Evolutionary conservation across 2,329 filamentous ascomycete species (phyloP), one percentile per base, ranked within the genome.

Genomic region (Paraphoma chrysanthemicola): DNA sequence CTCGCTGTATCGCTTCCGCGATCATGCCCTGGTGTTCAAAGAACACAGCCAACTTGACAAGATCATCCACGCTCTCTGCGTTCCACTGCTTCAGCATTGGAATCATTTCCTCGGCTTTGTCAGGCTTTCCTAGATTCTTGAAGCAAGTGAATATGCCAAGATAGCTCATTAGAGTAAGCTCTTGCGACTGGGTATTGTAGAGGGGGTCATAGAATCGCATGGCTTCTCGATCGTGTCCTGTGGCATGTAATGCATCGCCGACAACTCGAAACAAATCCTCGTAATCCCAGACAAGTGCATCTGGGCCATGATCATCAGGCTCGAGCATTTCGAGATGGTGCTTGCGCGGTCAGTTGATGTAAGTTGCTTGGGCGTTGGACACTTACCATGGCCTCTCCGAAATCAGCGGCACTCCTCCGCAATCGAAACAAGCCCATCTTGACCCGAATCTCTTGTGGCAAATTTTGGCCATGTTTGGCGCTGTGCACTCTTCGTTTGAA

Each of bases 351-450:
- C n/a, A 31, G 12, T 46, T 10, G 6, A 2, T 9, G 17, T 18
- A 17, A 7, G 33, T 36, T 14, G 2, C 17, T 10, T 17, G 2
- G 46, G 4, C 14, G 14, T 18, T 38, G 9, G 46, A 28, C 11
- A 78, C 84, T 79, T 81, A 91, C 89, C 78, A 91, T 82, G 16
- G 92, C 93, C 79, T 98, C 94, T 12, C 86, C 79, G 18, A 82
- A 76, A 59, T 85, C 71, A 14, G 86, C 79, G 28, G 89, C 80
- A 0, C 86, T 87, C 57, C 92, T 80, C 53, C 87, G 88, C 36
- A 97, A 78, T n/a, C 95, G 88, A 71, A 92, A 94, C 4, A 94
- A 80, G 3, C 91, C 94, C 60, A 99, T 80, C 71, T 94, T 95
- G 30, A 92, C 86, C 17, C 94, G 88, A 42, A 99, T 81, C 64